Evolutionary conservation across 1,139 yeast species (phyloP).

Genomic region (Nakaseomyces nivariensis): DNA sequence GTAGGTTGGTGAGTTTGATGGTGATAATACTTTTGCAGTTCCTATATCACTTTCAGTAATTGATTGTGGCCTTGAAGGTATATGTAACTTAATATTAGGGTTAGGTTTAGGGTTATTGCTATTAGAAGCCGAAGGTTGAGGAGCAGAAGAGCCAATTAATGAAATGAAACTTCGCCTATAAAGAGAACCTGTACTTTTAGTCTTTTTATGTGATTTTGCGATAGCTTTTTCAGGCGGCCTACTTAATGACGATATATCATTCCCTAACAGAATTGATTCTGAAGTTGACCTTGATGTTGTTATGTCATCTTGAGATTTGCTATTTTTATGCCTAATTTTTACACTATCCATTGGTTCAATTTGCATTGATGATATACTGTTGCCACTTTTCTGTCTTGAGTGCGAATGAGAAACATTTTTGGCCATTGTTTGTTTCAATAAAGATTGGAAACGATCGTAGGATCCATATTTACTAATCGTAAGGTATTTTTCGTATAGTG

Average conservation of each 20-base stretch:
- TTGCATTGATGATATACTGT: constrained; percentile 1
- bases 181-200: constrained; percentile 26
- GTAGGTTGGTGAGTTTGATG: constrained; percentile 29
- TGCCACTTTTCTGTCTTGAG: constrained; percentile 12
- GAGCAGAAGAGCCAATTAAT: constrained; percentile 24
- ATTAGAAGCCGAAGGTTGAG: constrained; percentile 10
- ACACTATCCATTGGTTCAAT: neutral
- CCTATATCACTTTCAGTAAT: constrained; percentile 35
- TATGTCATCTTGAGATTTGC: constrained; percentile 10
- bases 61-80: constrained; percentile 43
- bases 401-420: constrained; percentile 29
- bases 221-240: constrained; percentile 9
- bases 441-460: constrained; percentile 47
- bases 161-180: constrained; percentile 30
- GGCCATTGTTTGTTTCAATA: constrained; percentile 40
- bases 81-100: constrained; percentile 26
- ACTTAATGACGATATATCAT: constrained; percentile 5
- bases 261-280: constrained; percentile 14
- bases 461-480: constrained; percentile 39
- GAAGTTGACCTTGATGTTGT: constrained; percentile 18
- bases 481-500: constrained; percentile 40
- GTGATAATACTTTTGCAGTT: constrained; percentile 36
- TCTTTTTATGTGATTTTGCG: constrained; percentile 22
- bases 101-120: constrained; percentile 9
- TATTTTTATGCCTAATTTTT: constrained; percentile 8